These are phyloP conservation scores for Rhodotorula sp. DNA, from an alignment of 1,284 basidiomycete genomes.

Conservation along the genomic window DNA sequence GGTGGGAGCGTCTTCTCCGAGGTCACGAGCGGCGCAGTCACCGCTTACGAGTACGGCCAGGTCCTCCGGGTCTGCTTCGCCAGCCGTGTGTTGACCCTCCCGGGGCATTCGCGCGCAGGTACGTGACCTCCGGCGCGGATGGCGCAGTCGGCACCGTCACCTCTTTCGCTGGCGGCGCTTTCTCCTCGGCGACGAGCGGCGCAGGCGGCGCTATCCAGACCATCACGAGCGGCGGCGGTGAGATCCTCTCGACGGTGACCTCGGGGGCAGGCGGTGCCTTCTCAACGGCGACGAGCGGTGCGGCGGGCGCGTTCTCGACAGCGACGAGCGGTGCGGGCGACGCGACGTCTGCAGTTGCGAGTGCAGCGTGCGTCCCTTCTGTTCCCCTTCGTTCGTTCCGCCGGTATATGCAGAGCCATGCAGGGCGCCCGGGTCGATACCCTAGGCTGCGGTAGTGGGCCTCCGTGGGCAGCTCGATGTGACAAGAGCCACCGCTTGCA, in stretches of 20 bases:
- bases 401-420: too few species aligned
- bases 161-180: conserved; percentile 4
- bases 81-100: background rate
- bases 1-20: conserved; percentile 14
- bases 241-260: background rate
- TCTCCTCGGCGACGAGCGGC: conserved; percentile 13
- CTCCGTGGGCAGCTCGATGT: background rate
- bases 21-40: conserved; percentile 17
- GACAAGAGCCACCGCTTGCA: background rate
- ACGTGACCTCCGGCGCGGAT: conserved; percentile 10
- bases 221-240: conserved; percentile 10
- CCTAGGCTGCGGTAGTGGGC: too few species aligned
- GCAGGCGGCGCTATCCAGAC: conserved; percentile 17
- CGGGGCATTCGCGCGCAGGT: background rate
- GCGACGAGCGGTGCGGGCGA: conserved; percentile 1
- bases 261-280: background rate
- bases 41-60: conserved; percentile 12
- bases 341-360: background rate
- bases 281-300: conserved; percentile 9
- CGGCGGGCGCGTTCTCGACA: background rate
- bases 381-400: background rate
- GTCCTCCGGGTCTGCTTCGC: background rate
- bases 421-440: too few species aligned
- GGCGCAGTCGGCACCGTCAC: conserved; percentile 13
- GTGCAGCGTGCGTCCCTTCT: background rate